phyloP scores from a whole-genome alignment of 345 rosid species.

The Populus ilicifolia region DNA sequence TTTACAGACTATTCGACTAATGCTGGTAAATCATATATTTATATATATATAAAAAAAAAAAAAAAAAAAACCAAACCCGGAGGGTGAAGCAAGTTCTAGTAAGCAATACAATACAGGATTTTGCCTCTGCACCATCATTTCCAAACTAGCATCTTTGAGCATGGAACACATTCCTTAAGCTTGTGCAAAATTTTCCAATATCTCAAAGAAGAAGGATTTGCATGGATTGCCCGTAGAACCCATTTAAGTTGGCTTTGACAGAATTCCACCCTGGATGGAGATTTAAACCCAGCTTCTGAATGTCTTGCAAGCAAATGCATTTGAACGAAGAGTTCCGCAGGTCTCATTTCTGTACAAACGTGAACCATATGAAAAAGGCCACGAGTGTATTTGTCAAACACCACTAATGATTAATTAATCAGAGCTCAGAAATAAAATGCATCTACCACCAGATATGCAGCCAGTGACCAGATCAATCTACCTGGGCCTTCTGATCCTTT shows the following conservation, averaged over 20 bases:
- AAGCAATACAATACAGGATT: background rate
- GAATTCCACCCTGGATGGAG: conserved; percentile 40
- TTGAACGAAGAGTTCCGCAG: conserved; percentile 78
- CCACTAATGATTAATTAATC: background rate
- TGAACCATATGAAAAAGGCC: background rate
- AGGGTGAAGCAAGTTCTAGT: background rate
- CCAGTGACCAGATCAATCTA: background rate
- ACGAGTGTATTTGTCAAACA: too few species aligned
- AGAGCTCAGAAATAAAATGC: background rate
- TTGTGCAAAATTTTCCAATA: conserved; percentile 51
- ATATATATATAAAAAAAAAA: too few species aligned
- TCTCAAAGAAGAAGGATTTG: conserved; percentile 66
- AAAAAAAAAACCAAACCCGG: background rate
- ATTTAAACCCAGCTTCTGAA: conserved; percentile 29
- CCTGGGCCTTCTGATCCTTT: background rate
- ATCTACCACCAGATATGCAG: background rate
- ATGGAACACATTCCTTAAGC: background rate
- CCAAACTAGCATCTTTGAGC: too few species aligned
- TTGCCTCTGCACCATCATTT: background rate
- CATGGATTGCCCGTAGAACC: conserved; percentile 84
- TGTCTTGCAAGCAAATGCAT: conserved; percentile 80
- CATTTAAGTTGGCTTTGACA: conserved; percentile 71
- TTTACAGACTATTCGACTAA: background rate
- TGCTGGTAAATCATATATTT: background rate
- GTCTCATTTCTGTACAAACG: conserved; percentile 62